Evolutionary conservation across 805 yeast genomes (phyloP).

Genomic region (Pichia californica): DNA sequence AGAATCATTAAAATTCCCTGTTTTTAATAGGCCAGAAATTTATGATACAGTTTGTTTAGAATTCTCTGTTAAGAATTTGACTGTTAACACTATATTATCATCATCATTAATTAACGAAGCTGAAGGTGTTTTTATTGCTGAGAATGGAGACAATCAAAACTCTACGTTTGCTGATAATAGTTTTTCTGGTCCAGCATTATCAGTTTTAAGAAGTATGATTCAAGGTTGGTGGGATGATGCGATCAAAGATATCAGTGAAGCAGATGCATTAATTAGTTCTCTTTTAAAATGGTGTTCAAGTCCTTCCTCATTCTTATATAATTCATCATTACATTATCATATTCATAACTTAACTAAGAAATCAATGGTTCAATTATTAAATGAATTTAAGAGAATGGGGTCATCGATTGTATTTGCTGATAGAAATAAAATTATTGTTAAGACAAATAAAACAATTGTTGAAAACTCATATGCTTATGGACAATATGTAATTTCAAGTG

Average conservation of each 20-base stretch:
- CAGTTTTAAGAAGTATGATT: constrained; percentile 64
- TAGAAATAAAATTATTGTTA: constrained; percentile 63
- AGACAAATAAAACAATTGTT: constrained; percentile 69
- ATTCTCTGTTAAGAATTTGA: constrained; percentile 67
- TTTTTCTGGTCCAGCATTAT: constrained; percentile 68
- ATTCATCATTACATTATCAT: constrained; percentile 75
- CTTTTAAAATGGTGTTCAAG: constrained; percentile 84
- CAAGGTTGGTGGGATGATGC: constrained; percentile 96
- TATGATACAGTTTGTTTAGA: constrained; percentile 77
- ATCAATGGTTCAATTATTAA: constrained; percentile 69
- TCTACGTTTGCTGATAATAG: constrained; percentile 70
- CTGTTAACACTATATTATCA: constrained; percentile 80
- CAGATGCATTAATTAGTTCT: constrained; percentile 76
- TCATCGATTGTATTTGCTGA: constrained; percentile 74
- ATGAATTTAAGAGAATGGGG: constrained; percentile 76
- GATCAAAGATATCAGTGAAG: constrained; percentile 48
- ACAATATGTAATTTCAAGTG: constrained; percentile 70
- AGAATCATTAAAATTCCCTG: constrained; percentile 58
- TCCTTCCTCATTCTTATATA: constrained; percentile 66
- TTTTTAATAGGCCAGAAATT: constrained; percentile 69
- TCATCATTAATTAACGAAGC: constrained; percentile 81
- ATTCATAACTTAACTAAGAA: constrained; percentile 81
- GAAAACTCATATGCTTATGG: constrained; percentile 90
- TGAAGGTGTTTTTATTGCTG: constrained; percentile 76
- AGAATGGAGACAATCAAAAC: constrained; percentile 26